Evolutionary conservation across 176 grass and related monocot genomes (phyloP).

Genomic region (Paspalum vaginatum): DNA sequence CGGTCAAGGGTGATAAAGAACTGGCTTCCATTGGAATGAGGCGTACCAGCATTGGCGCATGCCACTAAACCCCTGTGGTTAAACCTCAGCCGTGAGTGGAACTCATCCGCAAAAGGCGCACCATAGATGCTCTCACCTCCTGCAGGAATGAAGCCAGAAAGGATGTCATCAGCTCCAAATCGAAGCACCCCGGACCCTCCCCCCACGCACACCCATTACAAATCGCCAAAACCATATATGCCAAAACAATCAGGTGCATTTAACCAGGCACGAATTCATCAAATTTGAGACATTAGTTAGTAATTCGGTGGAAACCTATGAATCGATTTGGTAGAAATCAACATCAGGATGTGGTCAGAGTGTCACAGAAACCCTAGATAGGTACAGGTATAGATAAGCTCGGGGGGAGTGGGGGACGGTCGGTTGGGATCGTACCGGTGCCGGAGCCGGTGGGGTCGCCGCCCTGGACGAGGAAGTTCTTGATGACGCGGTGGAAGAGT

Average conservation of each 20-base stretch:
- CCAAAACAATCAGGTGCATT: background rate
- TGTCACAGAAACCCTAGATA: conserved; percentile 45
- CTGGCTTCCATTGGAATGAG: conserved; percentile 92
- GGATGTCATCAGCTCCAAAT: conserved; percentile 11
- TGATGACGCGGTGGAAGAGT: conserved; percentile 91
- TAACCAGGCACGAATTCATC: background rate
- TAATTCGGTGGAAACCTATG: background rate
- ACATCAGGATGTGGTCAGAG: too few relatives aligned
- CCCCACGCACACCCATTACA: background rate
- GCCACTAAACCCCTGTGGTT: conserved; percentile 96
- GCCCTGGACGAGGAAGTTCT: conserved; percentile 88
- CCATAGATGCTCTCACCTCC: conserved; percentile 97
- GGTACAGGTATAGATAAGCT: background rate
- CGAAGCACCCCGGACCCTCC: background rate
- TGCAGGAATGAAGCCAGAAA: conserved; percentile 33
- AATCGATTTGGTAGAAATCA: background rate
- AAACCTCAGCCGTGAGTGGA: conserved; percentile 90
- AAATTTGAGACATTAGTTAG: background rate
- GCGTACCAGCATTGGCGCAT: conserved; percentile 87
- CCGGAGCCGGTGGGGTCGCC: conserved; percentile 86
- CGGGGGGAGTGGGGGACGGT: background rate
- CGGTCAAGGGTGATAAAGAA: conserved; percentile 91
- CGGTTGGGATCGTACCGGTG: too few relatives aligned
- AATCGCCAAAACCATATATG: background rate
- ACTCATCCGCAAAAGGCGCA: conserved; percentile 76